Evolutionary conservation across 2,329 filamentous ascomycete species (phyloP), one percentile per base, ranked within the genome.

Genomic region (Curvularia eragrostidis): DNA sequence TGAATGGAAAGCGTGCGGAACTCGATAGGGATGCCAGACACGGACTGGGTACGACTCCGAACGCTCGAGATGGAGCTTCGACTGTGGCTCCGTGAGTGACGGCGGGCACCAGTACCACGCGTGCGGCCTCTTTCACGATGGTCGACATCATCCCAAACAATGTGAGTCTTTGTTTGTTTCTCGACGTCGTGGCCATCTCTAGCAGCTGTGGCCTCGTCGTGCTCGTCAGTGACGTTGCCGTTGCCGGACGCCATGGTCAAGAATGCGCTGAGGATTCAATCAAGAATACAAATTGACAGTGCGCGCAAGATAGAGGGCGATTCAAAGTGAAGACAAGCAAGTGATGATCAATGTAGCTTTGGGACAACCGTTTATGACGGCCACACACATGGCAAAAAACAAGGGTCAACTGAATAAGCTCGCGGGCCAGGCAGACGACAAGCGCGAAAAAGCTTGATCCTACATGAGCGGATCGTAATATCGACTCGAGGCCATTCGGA

Each of bases 11-110:
- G 43, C 5, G 43, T 46, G 3, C 43, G 43, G 26, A 46, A 46
- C 43, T 46, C 43, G 26, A 46, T 46, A 32, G 43, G 43, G n/a
- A 46, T 46, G 43, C 43, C 43, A 46, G 43, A 46, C 5, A 46
- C 43, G 26, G 43, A 46, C 2, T 46, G 43, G 3, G 43, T 19
- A 46, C 43, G 43, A 32, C 43, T 46, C 21, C 43, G 43, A 46
- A 46, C 43, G 26, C 43, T 46, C 15, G 43, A 46, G 26, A 46
- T 46, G 10, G 43, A 46, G n/a, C 26, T 26, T 46, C 26, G 26
- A n/a, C 43, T 46, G 18, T 26, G n/a, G 26, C 43, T 46, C 12
- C 43, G 43, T 24, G 43, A 30, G 26, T 30, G 43, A n/a, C n/a
- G 24, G 26, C 26, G 43, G 19, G 23, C 26, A 19, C 43, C 26